Conservation (phyloP, 495 filamentous ascomycete genomes). For the Neurospora sublineolata region DNA sequence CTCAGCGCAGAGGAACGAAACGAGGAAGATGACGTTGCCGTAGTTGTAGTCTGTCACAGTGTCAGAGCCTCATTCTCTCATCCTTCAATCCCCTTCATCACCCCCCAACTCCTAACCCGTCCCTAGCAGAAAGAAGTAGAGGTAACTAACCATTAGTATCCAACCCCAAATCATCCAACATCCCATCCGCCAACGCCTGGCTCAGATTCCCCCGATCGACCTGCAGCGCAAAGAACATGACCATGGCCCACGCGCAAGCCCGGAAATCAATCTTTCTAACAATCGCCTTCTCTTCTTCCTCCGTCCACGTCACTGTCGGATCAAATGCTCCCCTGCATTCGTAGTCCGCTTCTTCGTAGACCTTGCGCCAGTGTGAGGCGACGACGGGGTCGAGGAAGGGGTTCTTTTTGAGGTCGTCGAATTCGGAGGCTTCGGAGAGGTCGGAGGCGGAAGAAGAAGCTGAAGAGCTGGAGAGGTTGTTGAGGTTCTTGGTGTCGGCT, state of each 20-base stretch:
- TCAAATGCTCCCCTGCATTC: constrained; percentile 43
- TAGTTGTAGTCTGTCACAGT: constrained; percentile 49
- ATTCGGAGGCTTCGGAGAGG: constrained; percentile 1
- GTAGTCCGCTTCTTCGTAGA: constrained; percentile 40
- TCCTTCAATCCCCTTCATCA: neutral
- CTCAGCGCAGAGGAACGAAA: constrained; percentile 57
- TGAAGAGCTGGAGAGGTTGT: neutral
- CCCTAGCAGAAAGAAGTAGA: too few species aligned
- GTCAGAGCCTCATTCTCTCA: neutral
- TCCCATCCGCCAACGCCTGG: constrained; percentile 44
- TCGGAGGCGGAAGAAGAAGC: neutral
- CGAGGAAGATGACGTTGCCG: constrained; percentile 61
- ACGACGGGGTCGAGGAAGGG: constrained; percentile 36
- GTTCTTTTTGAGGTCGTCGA: constrained; percentile 13
- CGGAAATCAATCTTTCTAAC: constrained; percentile 42
- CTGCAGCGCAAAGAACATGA: constrained; percentile 47
- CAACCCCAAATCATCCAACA: constrained; percentile 42
- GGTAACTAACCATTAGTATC: constrained; percentile 43
- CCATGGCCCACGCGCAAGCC: constrained; percentile 38
- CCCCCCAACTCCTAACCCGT: neutral
- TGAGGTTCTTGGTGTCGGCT: neutral
- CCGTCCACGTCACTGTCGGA: constrained; percentile 39
- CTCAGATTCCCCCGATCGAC: constrained; percentile 46
- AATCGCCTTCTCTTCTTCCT: constrained; percentile 40
- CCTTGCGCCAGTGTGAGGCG: constrained; percentile 32